A percentile compares a stretch with the other conserved stretches of the same genome.
Evolutionary conservation across 768 basidiomycete genomes (phyloP).

Genomic region (button mushroom (Agaricus bisporus)): DNA sequence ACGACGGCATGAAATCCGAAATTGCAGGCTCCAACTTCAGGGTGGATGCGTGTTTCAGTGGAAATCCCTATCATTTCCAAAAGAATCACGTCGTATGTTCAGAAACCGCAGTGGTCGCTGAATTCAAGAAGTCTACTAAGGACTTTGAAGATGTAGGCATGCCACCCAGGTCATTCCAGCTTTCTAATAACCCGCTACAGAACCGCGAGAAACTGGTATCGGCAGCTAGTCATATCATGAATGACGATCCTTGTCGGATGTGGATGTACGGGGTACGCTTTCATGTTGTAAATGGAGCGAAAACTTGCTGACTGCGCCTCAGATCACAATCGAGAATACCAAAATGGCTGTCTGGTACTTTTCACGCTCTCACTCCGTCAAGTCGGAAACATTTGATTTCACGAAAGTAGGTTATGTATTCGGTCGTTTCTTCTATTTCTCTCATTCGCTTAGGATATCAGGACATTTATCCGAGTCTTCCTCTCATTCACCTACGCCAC

Average conservation of each 20-base stretch:
- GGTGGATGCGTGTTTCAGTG: conserved; percentile 14
- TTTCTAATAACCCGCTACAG: neutral
- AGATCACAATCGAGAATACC: conserved; percentile 11
- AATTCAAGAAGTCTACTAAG: conserved; percentile 8
- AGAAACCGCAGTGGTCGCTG: conserved; percentile 12
- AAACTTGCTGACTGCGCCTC: neutral
- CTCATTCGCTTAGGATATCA: neutral
- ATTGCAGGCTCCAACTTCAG: conserved; percentile 11
- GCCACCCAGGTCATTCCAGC: neutral
- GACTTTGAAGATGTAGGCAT: neutral
- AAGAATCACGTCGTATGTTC: neutral
- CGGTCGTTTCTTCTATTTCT: neutral
- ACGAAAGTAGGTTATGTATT: neutral
- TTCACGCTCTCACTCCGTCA: conserved; percentile 10
- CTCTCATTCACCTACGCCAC: conserved; percentile 7
- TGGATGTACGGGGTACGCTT: conserved; percentile 17
- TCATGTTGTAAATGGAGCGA: neutral
- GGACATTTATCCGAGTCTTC: neutral
- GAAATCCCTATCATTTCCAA: neutral
- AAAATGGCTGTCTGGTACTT: conserved; percentile 10
- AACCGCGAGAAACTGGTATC: conserved; percentile 6
- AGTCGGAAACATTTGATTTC: conserved; percentile 3
- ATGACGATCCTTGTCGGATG: conserved; percentile 19
- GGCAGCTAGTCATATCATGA: conserved; percentile 16
- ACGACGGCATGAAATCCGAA: neutral